A percentile compares a stretch with the other conserved stretches of the same genome.
phyloP scores from a whole-genome alignment of 345 rosid species.

The Gossypium stocksii region DNA sequence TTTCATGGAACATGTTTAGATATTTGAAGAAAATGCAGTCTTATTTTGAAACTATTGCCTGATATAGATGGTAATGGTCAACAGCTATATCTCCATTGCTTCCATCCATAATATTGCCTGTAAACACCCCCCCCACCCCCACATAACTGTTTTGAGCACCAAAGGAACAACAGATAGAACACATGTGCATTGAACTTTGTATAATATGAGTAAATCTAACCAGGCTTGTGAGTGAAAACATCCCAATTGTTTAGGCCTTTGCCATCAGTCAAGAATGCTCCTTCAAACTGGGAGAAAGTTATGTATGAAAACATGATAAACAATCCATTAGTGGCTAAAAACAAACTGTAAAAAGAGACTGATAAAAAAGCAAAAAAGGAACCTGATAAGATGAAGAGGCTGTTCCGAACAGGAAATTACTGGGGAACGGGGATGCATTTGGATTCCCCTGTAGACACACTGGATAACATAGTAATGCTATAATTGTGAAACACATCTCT shows the following conservation, averaged over 20 bases:
- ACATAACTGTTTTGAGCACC: not conserved
- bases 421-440: slow-evolving; percentile 29
- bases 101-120: slow-evolving; percentile 56
- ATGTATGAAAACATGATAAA: not conserved
- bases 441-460: slow-evolving; percentile 1
- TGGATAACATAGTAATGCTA: slow-evolving; percentile 11
- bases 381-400: slow-evolving; percentile 86
- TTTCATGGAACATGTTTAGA: not conserved
- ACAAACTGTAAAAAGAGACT: not conserved
- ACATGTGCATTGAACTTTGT: not conserved
- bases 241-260: slow-evolving; percentile 56
- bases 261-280: slow-evolving; percentile 46
- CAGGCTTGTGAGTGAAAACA: slow-evolving; percentile 36
- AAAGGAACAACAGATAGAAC: not conserved
- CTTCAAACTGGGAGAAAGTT: slow-evolving; percentile 34
- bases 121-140: not conserved
- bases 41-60: not conserved
- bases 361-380: not conserved
- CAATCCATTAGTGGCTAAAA: not conserved
- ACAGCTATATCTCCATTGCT: slow-evolving; percentile 43
- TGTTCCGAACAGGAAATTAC: slow-evolving; percentile 64
- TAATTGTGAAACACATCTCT: slow-evolving; percentile 11
- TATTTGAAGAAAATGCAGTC: not conserved
- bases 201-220: slow-evolving; percentile 20
- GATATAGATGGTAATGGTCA: slow-evolving; percentile 30